A percentile compares a stretch with the other conserved stretches of the same genome.
Conservation (phyloP, 805 yeast species). For the Candida pini region DNA sequence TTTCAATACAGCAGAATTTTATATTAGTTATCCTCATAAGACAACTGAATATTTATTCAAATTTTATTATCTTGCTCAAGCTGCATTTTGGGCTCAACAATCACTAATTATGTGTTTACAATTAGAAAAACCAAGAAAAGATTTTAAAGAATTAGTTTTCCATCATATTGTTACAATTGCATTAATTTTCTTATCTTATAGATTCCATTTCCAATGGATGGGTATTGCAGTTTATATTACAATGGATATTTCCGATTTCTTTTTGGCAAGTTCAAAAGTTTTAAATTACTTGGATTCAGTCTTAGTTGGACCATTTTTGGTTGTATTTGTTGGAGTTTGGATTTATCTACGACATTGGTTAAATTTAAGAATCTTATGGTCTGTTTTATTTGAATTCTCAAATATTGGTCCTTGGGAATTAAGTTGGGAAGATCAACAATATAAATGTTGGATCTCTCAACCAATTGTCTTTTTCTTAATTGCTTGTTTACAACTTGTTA, state of each 20-base stretch:
- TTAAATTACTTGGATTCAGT: constrained; percentile 75
- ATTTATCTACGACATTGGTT: constrained; percentile 82
- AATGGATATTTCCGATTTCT: constrained; percentile 94
- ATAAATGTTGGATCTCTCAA: constrained; percentile 94
- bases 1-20: constrained; percentile 80
- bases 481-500: constrained; percentile 77
- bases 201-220: constrained; percentile 95
- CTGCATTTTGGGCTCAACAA: constrained; percentile 98
- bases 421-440: constrained; percentile 86
- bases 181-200: constrained; percentile 78
- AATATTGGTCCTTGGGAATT: constrained; percentile 78
- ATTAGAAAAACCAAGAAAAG: constrained; percentile 93
- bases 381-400: constrained; percentile 78
- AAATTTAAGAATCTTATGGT: constrained; percentile 76
- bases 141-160: constrained; percentile 81
- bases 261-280: constrained; percentile 79
- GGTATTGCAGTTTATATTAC: constrained; percentile 88
- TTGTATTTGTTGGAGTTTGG: constrained; percentile 72
- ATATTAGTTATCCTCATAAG: constrained; percentile 76
- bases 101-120: constrained; percentile 75
- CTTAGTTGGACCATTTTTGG: constrained; percentile 58
- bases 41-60: constrained; percentile 67
- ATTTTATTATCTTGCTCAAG: constrained; percentile 82
- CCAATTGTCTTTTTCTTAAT: constrained; percentile 79
- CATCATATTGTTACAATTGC: constrained; percentile 92